A percentile compares a stretch with the other conserved stretches of the same genome.
These are phyloP conservation scores for Neotropicomus parvogracilis DNA, from an alignment of 1,284 basidiomycete genomes.

Conservation along the genomic window DNA sequence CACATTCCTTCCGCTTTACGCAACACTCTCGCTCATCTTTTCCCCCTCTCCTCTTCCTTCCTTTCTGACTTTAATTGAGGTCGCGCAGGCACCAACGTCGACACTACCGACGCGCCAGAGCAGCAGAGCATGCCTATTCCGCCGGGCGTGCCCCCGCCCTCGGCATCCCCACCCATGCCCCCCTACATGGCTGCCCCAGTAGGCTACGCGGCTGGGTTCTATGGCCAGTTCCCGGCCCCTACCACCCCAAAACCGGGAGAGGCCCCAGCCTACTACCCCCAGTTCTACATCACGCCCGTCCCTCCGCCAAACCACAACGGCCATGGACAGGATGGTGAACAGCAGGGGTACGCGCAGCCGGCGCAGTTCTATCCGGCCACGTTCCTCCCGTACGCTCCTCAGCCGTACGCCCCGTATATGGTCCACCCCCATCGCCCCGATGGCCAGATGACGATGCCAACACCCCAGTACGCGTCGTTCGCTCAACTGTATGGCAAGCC, in stretches of 20 bases:
- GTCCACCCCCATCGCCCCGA: slow-evolving; percentile 44
- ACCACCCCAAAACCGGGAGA: slow-evolving; percentile 51
- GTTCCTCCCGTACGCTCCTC: slow-evolving; percentile 46
- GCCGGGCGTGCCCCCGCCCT: slow-evolving; percentile 40
- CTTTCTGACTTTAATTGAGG: slow-evolving; percentile 43
- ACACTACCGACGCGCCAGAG: slow-evolving; percentile 46
- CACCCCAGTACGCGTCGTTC: slow-evolving; percentile 37
- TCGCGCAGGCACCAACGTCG: slow-evolving; percentile 54
- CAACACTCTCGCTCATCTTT: slow-evolving; percentile 10
- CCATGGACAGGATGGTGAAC: slow-evolving; percentile 47
- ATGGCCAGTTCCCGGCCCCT: slow-evolving; percentile 48
- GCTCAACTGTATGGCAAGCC: slow-evolving; percentile 36
- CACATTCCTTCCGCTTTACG: slow-evolving; percentile 19
- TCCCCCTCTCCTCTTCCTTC: slow-evolving; percentile 13
- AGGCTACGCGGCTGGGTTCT: slow-evolving; percentile 43
- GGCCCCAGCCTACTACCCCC: slow-evolving; percentile 47
- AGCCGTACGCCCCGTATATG: slow-evolving; percentile 51
- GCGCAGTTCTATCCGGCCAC: slow-evolving; percentile 50
- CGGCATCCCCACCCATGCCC: slow-evolving; percentile 43
- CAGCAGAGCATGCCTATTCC: slow-evolving; percentile 42
- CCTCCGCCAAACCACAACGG: slow-evolving; percentile 40
- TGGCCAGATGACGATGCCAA: slow-evolving; percentile 36
- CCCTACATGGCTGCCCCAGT: slow-evolving; percentile 44
- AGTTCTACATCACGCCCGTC: slow-evolving; percentile 44
- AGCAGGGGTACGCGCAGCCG: slow-evolving; percentile 40